Base-by-base conservation (phyloP, 1,284 basidiomycete species). In the Austroboletus niveus region DNA sequence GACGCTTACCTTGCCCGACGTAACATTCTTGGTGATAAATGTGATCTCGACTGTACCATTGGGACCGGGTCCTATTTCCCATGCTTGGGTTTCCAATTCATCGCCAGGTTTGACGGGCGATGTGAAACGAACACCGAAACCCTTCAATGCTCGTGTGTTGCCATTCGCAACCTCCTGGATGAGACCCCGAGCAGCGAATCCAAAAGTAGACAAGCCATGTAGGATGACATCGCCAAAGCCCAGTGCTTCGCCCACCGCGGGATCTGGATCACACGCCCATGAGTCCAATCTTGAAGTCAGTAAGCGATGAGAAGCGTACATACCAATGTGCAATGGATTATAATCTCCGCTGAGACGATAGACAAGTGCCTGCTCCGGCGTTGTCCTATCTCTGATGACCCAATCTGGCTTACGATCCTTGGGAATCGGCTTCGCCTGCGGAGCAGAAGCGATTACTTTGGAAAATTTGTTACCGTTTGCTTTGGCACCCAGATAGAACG, bases 331-430 rank as follows among this genome's bases (percentile, higher is more conserved):
- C 11, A 93, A 76, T 17, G 87, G 85, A 68, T 93, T 92, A 69
- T 91, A 93, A 69, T 92, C 90, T 2, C 89, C 90, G 52, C 84
- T 88, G 34, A 93, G 79, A 27, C 90, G 83, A 73, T 90, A 92
- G 47, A 87, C 56, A 45, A 87, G 69, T 0, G 91, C 90, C 69
- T 92, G 90, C 58, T 91, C 87, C 4, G 80, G 75, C 2, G 81
- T 77, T 1, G 88, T 92, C 65, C 81, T 73, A 54, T 92, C 89
- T 41, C 72, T 74, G 47, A 89, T 75, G 38, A 84, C 75, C 75
- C 80, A 84, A 64, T 89, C 84, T 1, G 90, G 80, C 53, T 80
- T 78, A 53, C 81, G 78, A 67, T 82, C 77, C 63, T 83, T 84
- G 8, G 87, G 87, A 50, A 84, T 73, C 3, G 82, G 77, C 62